Evolutionary conservation across 768 basidiomycete genomes (phyloP).

Genomic region (Sporobolomyces pararoseus): DNA sequence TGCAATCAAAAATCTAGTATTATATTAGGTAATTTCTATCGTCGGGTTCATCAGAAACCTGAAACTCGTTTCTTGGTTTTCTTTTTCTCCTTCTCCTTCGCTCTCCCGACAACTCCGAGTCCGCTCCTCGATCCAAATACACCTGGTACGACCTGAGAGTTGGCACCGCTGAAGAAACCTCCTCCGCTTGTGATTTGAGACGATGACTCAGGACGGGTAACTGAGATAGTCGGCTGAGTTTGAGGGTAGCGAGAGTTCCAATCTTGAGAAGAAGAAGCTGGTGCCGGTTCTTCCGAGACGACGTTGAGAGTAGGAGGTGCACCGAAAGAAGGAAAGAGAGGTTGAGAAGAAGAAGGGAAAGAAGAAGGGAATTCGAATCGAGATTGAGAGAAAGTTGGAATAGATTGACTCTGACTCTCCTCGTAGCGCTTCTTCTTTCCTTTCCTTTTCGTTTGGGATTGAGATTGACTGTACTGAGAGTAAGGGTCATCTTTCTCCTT

Average conservation of each 20-base stretch:
- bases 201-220: not conserved
- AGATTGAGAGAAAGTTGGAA: not conserved
- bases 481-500: constrained; percentile 19
- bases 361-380: constrained; percentile 24
- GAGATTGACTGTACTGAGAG: not conserved
- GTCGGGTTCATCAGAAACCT: constrained; percentile 40
- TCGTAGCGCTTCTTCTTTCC: not conserved
- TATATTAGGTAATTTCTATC: too few relatives aligned
- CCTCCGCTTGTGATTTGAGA: constrained; percentile 13
- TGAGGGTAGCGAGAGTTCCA: not conserved
- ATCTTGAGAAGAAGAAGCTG: constrained; percentile 14
- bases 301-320: not conserved
- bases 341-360: constrained; percentile 17
- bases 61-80: constrained; percentile 42
- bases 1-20: too few relatives aligned
- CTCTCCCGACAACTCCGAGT: not conserved
- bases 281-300: not conserved
- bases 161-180: too few relatives aligned
- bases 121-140: constrained; percentile 37
- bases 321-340: constrained; percentile 24
- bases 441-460: constrained; percentile 1
- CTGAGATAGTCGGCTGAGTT: constrained; percentile 26
- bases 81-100: constrained; percentile 26
- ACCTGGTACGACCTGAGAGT: constrained; percentile 36
- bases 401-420: not conserved